These are phyloP conservation scores for Microcos paniculata DNA, from an alignment of 345 rosid genomes.

Conservation along the genomic window DNA sequence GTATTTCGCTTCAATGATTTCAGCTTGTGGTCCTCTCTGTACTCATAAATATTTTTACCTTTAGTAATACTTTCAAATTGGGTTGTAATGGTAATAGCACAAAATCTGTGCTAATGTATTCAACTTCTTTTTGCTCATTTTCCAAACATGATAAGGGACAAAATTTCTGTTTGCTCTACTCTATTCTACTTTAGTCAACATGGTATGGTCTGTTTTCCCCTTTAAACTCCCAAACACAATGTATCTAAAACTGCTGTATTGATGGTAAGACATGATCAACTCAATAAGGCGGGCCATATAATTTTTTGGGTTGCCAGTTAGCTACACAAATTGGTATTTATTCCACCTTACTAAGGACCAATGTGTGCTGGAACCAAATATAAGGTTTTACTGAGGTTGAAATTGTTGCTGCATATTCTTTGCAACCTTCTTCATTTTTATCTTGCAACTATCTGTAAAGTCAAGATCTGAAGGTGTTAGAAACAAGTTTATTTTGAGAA, in stretches of 20 bases:
- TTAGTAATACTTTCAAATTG: neutral
- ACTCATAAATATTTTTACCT: neutral
- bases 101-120: neutral
- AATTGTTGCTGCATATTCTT: neutral
- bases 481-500: neutral
- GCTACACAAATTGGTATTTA: neutral
- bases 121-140: neutral
- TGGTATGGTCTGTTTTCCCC: neutral
- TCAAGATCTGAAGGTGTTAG: neutral
- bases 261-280: neutral
- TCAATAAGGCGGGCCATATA: neutral
- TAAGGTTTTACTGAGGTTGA: neutral
- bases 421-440: neutral
- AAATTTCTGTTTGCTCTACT: neutral
- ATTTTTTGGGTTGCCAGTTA: neutral
- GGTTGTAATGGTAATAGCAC: neutral
- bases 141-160: neutral
- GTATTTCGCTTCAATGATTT: conserved; percentile 7
- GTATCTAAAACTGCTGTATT: neutral
- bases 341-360: neutral
- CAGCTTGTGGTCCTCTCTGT: neutral
- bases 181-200: neutral
- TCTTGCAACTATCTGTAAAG: neutral
- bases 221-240: neutral
- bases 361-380: neutral